Evolutionary conservation across 768 basidiomycete species (phyloP).

Genomic region (Termitomyces sp.): DNA sequence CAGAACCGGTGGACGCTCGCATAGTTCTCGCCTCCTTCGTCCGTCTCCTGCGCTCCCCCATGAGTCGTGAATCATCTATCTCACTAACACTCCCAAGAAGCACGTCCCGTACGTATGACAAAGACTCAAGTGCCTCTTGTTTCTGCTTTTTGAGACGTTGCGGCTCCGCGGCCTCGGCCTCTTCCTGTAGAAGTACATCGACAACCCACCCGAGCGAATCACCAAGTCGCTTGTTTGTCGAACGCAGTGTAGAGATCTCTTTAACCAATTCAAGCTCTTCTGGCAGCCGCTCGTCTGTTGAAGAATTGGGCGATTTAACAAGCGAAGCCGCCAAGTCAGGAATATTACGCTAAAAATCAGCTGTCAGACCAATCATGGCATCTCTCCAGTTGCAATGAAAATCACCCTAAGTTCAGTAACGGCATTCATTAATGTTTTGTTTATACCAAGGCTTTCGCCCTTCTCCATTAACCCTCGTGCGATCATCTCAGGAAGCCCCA

Average conservation of each 20-base stretch:
- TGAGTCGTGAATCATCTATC: slow-evolving; percentile 63
- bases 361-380: background rate
- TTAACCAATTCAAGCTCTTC: slow-evolving; percentile 66
- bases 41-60: slow-evolving; percentile 34
- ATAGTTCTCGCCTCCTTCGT: slow-evolving; percentile 3
- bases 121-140: slow-evolving; percentile 66
- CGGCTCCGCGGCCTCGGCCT: slow-evolving; percentile 33
- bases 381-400: background rate
- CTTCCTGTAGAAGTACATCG: slow-evolving; percentile 59
- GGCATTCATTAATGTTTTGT: slow-evolving; percentile 76
- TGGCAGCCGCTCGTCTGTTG: slow-evolving; percentile 48
- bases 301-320: slow-evolving; percentile 46
- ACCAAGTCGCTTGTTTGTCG: slow-evolving; percentile 59
- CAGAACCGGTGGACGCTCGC: slow-evolving; percentile 11
- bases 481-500: slow-evolving; percentile 66
- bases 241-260: slow-evolving; percentile 48
- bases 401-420: slow-evolving; percentile 70
- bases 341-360: slow-evolving; percentile 59
- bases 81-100: slow-evolving; percentile 46
- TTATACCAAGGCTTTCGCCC: slow-evolving; percentile 78
- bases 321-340: slow-evolving; percentile 76
- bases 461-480: slow-evolving; percentile 69
- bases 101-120: slow-evolving; percentile 75
- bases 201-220: slow-evolving; percentile 72
- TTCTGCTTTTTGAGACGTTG: slow-evolving; percentile 36